Base-by-base conservation (phyloP, 495 filamentous ascomycete species). In the Apiosordaria backusii region DNA sequence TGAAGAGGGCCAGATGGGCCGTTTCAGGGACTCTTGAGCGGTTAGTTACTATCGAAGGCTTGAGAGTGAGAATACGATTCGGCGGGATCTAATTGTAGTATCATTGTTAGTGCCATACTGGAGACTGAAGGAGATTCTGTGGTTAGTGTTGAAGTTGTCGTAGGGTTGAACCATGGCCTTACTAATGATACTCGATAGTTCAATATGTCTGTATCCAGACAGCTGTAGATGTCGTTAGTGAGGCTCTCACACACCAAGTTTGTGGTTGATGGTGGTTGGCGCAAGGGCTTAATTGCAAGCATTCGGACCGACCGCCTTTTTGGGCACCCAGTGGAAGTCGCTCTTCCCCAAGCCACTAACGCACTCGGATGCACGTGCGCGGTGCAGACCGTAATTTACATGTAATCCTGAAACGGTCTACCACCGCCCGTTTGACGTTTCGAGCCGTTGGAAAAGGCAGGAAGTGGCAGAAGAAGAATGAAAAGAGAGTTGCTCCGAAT, bases 261-360 rank as follows among this genome's bases (percentile, higher is more conserved):
- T 45, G 52, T 55, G 21, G 4, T 1, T 65, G 7, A n/a, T 54
- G 57, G 21, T 60, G 57, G 22, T 35, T 16, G n/a, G n/a, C 9
- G 27, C 64, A 61, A 27, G 62, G 65, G 69, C 35, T 60, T 68
- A 63, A 70, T 71, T 62, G 61, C 67, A 63, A 68, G 65, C 66
- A 74, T 69, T 74, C 72, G 72, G 72, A 68, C 72, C 72, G 71
- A 75, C 61, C 60, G 25, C 61, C 65, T 62, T 57, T 64, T 65
- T 64, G 45, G 55, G 57, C 45, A 60, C 26, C 58, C 58, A 69
- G 61, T 65, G 55, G 40, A 45, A 58, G 57, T 60, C 40, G 40
- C 19, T 23, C n/a, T 29, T 25, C 29, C 23, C 18, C 24, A 66
- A 67, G 67, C 62, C 70, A 53, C 70, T 53, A 60, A 67, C 26